A percentile compares a stretch with the other conserved stretches of the same genome.
These are phyloP conservation scores for Inonotus hispidus DNA, from an alignment of 1,284 basidiomycete species.

Conservation along the genomic window DNA sequence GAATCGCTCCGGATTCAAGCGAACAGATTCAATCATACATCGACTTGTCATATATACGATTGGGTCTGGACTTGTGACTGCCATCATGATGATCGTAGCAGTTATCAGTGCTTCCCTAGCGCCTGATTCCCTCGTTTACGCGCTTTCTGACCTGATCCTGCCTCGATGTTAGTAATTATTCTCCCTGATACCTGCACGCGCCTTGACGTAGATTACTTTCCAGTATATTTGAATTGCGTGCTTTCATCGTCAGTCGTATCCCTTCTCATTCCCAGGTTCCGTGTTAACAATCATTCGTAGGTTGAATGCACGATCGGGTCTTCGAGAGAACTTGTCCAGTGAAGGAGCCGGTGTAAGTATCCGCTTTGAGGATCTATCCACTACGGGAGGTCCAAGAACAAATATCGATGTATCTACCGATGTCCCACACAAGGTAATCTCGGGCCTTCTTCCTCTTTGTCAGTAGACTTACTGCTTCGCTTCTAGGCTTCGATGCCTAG, in stretches of 20 bases:
- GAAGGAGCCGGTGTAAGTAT: background rate
- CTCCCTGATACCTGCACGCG: too few relatives aligned
- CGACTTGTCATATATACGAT: conserved; percentile 39
- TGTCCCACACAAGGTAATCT: background rate
- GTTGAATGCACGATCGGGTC: background rate
- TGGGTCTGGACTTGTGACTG: conserved; percentile 40
- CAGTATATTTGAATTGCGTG: background rate
- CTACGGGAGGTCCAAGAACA: background rate
- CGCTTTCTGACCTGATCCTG: background rate
- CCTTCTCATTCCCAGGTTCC: background rate
- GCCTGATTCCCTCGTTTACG: too few relatives aligned
- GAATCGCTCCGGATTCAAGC: conserved; percentile 23
- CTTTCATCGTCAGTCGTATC: background rate
- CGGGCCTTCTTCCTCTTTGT: background rate
- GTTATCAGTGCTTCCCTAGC: background rate
- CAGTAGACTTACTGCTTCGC: background rate
- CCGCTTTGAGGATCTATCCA: background rate
- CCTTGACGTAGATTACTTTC: too few relatives aligned
- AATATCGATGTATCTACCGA: background rate
- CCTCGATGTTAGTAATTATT: conserved; percentile 2
- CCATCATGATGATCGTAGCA: conserved; percentile 3
- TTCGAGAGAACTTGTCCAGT: background rate
- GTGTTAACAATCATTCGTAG: background rate
- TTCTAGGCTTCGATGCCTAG: background rate
- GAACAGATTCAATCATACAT: conserved; percentile 32